Percentiles rank a stretch among this genome's conserved stretches.
phyloP scores from a whole-genome alignment of 1,284 basidiomycete species.

The Irpex sp. region DNA sequence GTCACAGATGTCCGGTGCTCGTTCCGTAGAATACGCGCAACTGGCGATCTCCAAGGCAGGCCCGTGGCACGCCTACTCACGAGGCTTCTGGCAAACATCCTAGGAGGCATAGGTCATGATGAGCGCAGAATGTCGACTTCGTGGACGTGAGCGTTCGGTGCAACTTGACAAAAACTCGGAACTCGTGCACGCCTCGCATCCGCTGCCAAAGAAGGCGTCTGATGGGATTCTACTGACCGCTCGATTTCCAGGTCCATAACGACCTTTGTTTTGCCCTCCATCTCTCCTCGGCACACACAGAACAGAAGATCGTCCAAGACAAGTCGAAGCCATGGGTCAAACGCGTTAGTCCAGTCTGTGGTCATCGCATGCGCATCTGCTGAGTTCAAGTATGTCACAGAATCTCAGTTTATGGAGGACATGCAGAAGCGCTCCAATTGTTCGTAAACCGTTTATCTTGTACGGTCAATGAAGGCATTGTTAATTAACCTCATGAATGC shows the following conservation, averaged over 20 bases:
- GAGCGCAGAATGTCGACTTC: no score
- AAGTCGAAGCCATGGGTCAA: conserved; percentile 57
- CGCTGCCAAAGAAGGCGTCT: not conserved
- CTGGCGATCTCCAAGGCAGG: no score
- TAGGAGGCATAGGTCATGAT: no score
- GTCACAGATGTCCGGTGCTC: no score
- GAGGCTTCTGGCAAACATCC: no score
- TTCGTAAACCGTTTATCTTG: conserved; percentile 37
- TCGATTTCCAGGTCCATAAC: not conserved
- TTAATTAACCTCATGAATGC: not conserved
- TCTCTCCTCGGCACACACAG: not conserved
- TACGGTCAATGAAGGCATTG: conserved; percentile 6
- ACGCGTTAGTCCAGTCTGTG: conserved; percentile 52
- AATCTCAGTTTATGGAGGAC: conserved; percentile 90
- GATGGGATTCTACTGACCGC: not conserved
- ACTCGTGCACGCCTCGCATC: not conserved
- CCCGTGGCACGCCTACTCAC: no score
- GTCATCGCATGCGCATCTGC: conserved; percentile 9
- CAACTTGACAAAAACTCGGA: not conserved
- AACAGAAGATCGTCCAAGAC: conserved; percentile 8
- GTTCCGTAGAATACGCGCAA: no score
- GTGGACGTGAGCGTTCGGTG: not conserved
- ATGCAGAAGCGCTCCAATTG: conserved; percentile 93
- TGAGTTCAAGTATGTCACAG: conserved; percentile 34
- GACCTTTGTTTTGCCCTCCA: not conserved